Base-by-base conservation (phyloP, 202 grass and related monocot genomes). In the Panicum hallii region DNA sequence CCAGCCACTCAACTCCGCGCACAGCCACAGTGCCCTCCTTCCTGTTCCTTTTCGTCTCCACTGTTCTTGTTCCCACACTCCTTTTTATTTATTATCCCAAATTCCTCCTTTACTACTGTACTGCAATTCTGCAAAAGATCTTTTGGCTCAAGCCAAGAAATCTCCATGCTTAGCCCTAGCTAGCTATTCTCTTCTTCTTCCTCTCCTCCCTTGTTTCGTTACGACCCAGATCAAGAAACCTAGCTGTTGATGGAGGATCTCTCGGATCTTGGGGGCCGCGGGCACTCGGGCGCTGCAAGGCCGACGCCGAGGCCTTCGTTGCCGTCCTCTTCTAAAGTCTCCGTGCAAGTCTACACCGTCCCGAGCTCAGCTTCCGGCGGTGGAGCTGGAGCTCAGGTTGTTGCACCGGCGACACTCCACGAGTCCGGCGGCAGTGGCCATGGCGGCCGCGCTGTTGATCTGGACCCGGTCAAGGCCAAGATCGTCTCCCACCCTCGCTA, bases 401-500 rank as follows among this genome's bases (percentile, higher is more conserved):
- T 42, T 64, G 56, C 75, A 34, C 67, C 84, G 0, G 46, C 32
- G 46, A 5, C 32, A 7, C 53, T 44, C 4, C 53, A 62, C 49
- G 70, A 57, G 3, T 63, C 55, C 52, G 17, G 58, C 58, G 9
- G 36, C 47, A 0, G 11, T 10, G 26, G 19, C 44, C 28, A 62
- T 36, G 55, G 57, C 57, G 70, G 80, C 42, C 26, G 55, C 19
- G 54, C 0, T 7, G 76, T 20, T 53, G 55, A 49, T 49, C 82
- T 88, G 15, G 86, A 84, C 43, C 80, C 80, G 11, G 8, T 90
- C 65, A 90, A 93, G 91, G 85, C 72, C 41, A 85, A 62, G 75
- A 93, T 93, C 63, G 67, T 76, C 45, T 93, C 86, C 67, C 91
- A 93, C 61, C 88, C 88, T 58, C 86, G 76, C 43, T 93, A 90